phyloP scores from a whole-genome alignment of 2,329 filamentous ascomycete species.

The Neonectria sp. region DNA sequence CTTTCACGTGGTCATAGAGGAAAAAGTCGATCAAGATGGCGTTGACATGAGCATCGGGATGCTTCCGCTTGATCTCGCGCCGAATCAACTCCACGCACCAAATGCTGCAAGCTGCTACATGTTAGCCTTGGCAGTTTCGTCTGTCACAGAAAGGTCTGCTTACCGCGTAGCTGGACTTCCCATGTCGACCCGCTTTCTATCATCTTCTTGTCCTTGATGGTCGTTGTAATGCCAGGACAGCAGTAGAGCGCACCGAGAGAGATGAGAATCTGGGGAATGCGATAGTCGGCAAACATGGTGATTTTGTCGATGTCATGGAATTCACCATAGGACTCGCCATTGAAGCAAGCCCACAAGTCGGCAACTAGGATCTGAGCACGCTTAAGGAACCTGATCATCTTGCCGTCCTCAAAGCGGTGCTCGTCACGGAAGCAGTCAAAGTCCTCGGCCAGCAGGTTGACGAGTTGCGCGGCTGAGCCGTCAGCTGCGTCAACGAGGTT shows the following conservation, averaged over 20 bases:
- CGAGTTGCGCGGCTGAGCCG: slow-evolving; percentile 85
- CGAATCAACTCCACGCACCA: slow-evolving; percentile 95
- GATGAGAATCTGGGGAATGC: slow-evolving; percentile 93
- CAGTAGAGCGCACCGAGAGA: slow-evolving; percentile 87
- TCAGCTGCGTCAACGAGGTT: slow-evolving; percentile 82
- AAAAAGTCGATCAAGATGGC: slow-evolving; percentile 98
- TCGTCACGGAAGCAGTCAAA: slow-evolving; percentile 92
- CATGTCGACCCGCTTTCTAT: slow-evolving; percentile 82
- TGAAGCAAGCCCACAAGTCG: slow-evolving; percentile 96
- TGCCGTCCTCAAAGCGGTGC: slow-evolving; percentile 79
- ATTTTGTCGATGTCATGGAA: slow-evolving; percentile 95
- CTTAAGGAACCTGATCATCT: slow-evolving; percentile 87
- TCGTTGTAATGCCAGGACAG: slow-evolving; percentile 82
- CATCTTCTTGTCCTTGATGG: slow-evolving; percentile 74
- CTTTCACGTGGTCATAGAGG: slow-evolving; percentile 94
- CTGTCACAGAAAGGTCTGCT: slow-evolving; percentile 33
- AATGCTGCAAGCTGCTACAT: slow-evolving; percentile 82
- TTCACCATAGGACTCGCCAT: slow-evolving; percentile 82
- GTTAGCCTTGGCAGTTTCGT: slow-evolving; percentile 25
- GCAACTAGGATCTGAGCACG: slow-evolving; percentile 96
- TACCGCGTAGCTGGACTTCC: slow-evolving; percentile 90
- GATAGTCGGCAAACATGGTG: slow-evolving; percentile 99
- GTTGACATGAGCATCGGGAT: slow-evolving; percentile 83
- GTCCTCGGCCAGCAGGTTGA: slow-evolving; percentile 86
- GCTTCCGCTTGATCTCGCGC: slow-evolving; percentile 80